phyloP scores from a whole-genome alignment of 1,284 basidiomycete genomes.

The Meripilus lineatus region DNA sequence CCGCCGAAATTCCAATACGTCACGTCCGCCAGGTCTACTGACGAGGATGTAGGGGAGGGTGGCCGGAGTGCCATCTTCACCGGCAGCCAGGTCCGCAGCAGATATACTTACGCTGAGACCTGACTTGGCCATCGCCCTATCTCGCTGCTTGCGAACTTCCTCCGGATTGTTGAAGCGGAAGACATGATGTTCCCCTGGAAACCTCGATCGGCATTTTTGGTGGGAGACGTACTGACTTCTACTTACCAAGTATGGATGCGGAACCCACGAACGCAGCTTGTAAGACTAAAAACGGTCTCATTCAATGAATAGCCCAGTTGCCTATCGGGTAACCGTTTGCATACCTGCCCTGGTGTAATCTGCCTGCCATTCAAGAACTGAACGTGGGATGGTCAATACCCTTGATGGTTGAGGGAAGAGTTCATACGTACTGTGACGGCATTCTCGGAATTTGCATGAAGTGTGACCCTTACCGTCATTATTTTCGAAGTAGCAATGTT shows the following conservation, averaged over 20 bases:
- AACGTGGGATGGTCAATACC: neutral
- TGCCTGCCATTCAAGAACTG: slow-evolving; percentile 93
- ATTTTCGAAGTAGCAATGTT: slow-evolving; percentile 92
- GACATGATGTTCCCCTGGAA: slow-evolving; percentile 89
- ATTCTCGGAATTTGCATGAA: slow-evolving; percentile 73
- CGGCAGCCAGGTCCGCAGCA: slow-evolving; percentile 56
- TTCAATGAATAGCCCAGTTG: no score
- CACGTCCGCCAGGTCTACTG: slow-evolving; percentile 60
- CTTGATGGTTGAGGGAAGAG: slow-evolving; percentile 4
- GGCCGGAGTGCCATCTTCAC: slow-evolving; percentile 47
- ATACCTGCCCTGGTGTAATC: slow-evolving; percentile 67
- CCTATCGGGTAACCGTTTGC: no score
- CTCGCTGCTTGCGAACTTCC: slow-evolving; percentile 86
- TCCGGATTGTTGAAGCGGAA: slow-evolving; percentile 98
- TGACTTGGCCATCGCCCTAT: slow-evolving; percentile 69
- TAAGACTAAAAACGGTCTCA: slow-evolving; percentile 45
- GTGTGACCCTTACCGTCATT: slow-evolving; percentile 78
- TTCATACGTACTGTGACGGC: slow-evolving; percentile 72
- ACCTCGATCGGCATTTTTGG: neutral
- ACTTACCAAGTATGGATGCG: slow-evolving; percentile 88
- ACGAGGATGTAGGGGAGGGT: no score
- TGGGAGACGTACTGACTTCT: neutral
- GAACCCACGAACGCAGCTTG: slow-evolving; percentile 87
- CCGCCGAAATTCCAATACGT: slow-evolving; percentile 93
- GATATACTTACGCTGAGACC: slow-evolving; percentile 60